Base-by-base conservation (phyloP, 192 early-diverging fungal genomes). In the Entophlyctis luteolus region DNA sequence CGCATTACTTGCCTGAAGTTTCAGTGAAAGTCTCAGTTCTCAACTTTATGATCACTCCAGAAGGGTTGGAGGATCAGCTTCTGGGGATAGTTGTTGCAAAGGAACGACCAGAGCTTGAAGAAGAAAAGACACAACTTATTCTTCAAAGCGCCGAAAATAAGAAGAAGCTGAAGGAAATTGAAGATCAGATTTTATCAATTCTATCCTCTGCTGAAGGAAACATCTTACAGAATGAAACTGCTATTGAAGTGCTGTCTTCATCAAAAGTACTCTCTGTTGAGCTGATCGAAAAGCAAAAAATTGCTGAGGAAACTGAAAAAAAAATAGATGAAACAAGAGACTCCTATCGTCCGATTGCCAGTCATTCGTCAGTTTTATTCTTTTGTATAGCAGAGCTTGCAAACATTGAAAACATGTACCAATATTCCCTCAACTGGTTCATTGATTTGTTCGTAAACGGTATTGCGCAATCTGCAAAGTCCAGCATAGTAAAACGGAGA, bases 41-140 rank as follows among this genome's bases (percentile, higher is more conserved):
- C 33, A 87, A 87, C 72, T 87, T 87, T 59, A 86, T 86, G 84
- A 87, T 87, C 59, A 87, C 85, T n/a, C 81, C 84, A 2, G 85
- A 86, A 56, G 85, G 85, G 32, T 55, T 87, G 6, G 85, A 87
- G 52, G 85, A 87, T 50, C 85, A 87, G 67, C 67, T 86, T 20
- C 74, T 87, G 10, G 85, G 85, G 25, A 85, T 84, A 36, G 85
- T 87, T 0, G 85, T 87, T 1, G 74, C 77, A 0, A 87, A 84
- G 48, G 85, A 87, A 59, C 65, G 85, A 16, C 85, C 85, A 4
- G 85, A 87, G 54, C 73, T 87, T 10, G 85, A 87, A 70, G 85
- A 86, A 34, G 85, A 87, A 59, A 87, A 87, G 66, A 82, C 78
- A 16, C 85, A 87, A 72, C 73, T 87, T 6, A 82, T 87, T 37